Evolutionary conservation across 345 rosid genomes (phyloP).

Genomic region (Salix suchowensis): DNA sequence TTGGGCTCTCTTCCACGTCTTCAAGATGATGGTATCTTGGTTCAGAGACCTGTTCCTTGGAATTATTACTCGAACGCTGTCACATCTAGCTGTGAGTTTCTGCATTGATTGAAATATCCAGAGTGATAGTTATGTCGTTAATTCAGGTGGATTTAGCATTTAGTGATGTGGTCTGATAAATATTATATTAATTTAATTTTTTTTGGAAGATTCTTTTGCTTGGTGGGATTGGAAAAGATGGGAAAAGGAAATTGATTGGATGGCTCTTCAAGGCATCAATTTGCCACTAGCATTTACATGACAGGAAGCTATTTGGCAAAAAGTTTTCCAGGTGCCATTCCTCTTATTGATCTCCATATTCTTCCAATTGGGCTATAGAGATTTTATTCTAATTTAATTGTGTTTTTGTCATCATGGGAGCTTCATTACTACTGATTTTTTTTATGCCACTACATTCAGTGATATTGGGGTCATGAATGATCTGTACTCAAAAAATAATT

Average conservation of each 20-base stretch:
- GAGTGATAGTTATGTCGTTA: background rate
- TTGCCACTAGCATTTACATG: slow-evolving; percentile 72
- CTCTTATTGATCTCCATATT: slow-evolving; percentile 4
- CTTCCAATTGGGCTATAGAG: background rate
- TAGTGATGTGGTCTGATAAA: slow-evolving; percentile 3
- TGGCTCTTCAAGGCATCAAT: slow-evolving; percentile 76
- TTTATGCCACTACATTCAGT: background rate
- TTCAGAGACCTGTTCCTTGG: slow-evolving; percentile 57
- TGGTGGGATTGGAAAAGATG: slow-evolving; percentile 85
- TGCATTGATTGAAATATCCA: slow-evolving; percentile 1
- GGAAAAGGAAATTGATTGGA: slow-evolving; percentile 80
- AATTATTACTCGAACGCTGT: slow-evolving; percentile 81
- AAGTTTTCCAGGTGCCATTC: slow-evolving; percentile 53
- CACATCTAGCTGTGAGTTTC: slow-evolving; percentile 62
- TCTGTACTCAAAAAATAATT: background rate
- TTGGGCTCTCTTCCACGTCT: slow-evolving; percentile 50
- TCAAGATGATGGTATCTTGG: slow-evolving; percentile 41
- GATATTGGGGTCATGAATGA: background rate
- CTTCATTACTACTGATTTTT: background rate
- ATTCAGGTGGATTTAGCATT: background rate
- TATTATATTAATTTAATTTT: background rate
- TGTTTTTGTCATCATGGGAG: background rate
- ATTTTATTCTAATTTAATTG: too few relatives aligned
- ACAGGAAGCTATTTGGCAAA: slow-evolving; percentile 69
- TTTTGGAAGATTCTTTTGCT: slow-evolving; percentile 52